These are phyloP conservation scores for Xylariaceae sp. DNA, from an alignment of 2,329 filamentous ascomycete genomes.

Conservation along the genomic window DNA sequence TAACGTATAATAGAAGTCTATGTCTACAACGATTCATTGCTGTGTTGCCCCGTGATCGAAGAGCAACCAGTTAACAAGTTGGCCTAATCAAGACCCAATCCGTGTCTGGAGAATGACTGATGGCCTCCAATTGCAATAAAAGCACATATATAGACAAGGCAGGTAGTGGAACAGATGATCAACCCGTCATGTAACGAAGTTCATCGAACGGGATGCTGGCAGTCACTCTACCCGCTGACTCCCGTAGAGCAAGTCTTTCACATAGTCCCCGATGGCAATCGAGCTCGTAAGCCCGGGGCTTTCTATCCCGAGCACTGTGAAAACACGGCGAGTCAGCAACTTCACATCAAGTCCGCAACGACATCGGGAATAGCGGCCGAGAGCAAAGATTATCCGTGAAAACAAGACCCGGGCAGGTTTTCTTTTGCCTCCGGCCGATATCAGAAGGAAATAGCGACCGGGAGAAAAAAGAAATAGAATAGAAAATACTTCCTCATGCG, in stretches of 20 bases:
- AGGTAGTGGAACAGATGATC: not conserved
- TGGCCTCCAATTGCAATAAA: not conserved
- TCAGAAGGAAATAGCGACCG: not conserved
- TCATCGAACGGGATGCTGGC: not conserved
- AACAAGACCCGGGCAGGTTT: not conserved
- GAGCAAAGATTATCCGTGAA: not conserved
- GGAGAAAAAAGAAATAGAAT: not conserved
- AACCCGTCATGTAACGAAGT: not conserved
- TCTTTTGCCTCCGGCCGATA: not conserved
- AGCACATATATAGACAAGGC: not conserved
- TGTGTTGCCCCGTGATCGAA: too few species aligned
- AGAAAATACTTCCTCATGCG: not conserved
- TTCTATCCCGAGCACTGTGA: constrained; percentile 73
- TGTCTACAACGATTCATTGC: not conserved
- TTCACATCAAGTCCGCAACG: not conserved
- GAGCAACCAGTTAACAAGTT: too few species aligned
- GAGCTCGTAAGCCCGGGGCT: constrained; percentile 86
- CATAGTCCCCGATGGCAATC: constrained; percentile 79
- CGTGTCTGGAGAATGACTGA: too few species aligned
- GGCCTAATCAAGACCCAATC: too few species aligned
- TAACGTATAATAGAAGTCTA: not conserved
- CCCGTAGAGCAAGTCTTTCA: constrained; percentile 49
- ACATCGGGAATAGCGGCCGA: not conserved
- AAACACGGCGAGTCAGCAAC: constrained; percentile 1
- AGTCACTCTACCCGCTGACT: not conserved